phyloP scores from a whole-genome alignment of 805 yeast genomes.

The Cyberlindnera euphorbiae region DNA sequence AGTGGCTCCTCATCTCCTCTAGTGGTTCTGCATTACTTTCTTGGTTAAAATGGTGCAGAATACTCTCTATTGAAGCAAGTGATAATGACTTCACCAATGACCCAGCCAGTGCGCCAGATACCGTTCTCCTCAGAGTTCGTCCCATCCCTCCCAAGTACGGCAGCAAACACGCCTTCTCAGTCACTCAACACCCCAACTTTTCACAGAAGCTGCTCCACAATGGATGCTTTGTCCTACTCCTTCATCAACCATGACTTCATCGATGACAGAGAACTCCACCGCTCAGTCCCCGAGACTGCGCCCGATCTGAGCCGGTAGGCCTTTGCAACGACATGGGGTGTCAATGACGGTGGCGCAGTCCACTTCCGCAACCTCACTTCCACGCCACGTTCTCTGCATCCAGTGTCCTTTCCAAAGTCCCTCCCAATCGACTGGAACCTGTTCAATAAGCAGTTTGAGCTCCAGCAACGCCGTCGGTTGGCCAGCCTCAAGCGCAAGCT shows the following conservation, averaged over 20 bases:
- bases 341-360: not conserved
- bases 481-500: slow-evolving; percentile 7
- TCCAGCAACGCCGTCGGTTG: slow-evolving; percentile 18
- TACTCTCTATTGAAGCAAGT: too few species aligned
- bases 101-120: not conserved
- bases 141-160: slow-evolving; percentile 9
- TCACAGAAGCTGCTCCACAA: not conserved
- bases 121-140: slow-evolving; percentile 14
- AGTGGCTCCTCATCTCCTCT: too few species aligned
- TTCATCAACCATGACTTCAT: too few species aligned
- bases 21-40: too few species aligned
- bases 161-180: not conserved
- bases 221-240: not conserved
- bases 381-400: slow-evolving; percentile 22
- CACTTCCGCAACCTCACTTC: slow-evolving; percentile 25
- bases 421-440: slow-evolving; percentile 27
- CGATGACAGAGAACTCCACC: too few species aligned
- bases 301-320: too few species aligned
- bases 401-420: slow-evolving; percentile 24
- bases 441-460: slow-evolving; percentile 24
- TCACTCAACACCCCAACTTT: not conserved
- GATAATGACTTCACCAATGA: too few species aligned
- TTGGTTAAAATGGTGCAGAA: too few species aligned
- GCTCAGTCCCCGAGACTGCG: too few species aligned
- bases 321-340: not conserved